Base-by-base conservation (phyloP, 2,329 filamentous ascomycete species). In the Ilyonectria destructans region DNA sequence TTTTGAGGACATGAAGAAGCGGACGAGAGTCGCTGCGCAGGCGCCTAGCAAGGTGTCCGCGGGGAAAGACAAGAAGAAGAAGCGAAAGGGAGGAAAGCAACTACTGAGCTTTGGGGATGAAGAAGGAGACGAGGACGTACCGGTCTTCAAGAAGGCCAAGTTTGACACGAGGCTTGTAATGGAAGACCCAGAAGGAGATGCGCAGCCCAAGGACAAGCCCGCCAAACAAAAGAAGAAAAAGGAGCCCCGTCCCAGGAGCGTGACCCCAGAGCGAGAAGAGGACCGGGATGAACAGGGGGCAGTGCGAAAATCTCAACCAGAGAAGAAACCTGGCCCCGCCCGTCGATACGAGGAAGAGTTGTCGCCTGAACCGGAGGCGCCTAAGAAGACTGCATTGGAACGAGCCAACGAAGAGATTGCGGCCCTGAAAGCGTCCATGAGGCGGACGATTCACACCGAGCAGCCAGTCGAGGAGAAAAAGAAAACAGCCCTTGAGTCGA, bases 361-460 rank as follows among this genome's bases (percentile, higher is more conserved):
- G 40, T 74, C 75, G 19, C 70, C 74, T 15, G 75, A 77, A 58
- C 75, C 77, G 9, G 77, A 80, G 45, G 69, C 69, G n/a, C 75
- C 75, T 43, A 79, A 75, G 40, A 88, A 87, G 74, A 85, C 86
- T 1, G 85, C 86, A 1, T 82, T 95, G 10, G 91, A 94, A 69
- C 85, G 85, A 71, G 93, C 92, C 3, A 95, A 95, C 72, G 92
- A 93, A 43, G 92, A 96, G 75, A 94, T 96, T 61, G 92, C 92
- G 5, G 91, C 91, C 1, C 83, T 96, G 4, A 96, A 95, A 79
- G 92, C 92, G 9, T 95, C 92, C 1, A 94, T 96, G 91, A 92
- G 91, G 77, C 88, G 93, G 37, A 92, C 86, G 23, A 82, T 88
- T 29, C 81, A 87, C 59, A 77, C 80, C 1, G 85, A 79, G 43